Percentiles rank a stretch among this genome's conserved stretches.
phyloP scores from a whole-genome alignment of 1,139 yeast genomes.

The Candida smagusa region DNA sequence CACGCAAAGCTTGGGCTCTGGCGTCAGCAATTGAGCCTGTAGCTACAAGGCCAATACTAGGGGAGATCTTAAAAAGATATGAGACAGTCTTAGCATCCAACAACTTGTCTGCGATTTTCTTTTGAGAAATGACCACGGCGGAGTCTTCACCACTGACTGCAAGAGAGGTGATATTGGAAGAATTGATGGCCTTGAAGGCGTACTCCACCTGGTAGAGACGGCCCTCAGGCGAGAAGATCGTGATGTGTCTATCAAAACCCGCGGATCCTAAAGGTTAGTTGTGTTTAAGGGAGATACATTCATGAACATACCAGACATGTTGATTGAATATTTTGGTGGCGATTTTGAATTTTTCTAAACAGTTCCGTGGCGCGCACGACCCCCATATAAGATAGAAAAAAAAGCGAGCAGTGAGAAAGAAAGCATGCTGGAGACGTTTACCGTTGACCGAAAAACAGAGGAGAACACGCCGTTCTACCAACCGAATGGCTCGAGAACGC shows the following conservation, averaged over 20 bases:
- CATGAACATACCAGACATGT: conserved; percentile 16
- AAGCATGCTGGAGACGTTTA: conserved; percentile 17
- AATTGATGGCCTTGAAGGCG: conserved; percentile 95
- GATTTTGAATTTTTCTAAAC: background rate
- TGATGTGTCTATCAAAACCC: conserved; percentile 97
- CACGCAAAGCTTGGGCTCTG: conserved; percentile 83
- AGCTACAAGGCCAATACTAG: conserved; percentile 83
- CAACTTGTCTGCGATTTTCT: conserved; percentile 93
- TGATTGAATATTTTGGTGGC: conserved; percentile 5
- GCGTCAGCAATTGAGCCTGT: conserved; percentile 98
- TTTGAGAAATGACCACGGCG: conserved; percentile 89
- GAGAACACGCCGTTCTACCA: conserved; percentile 60
- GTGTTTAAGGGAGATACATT: too few relatives aligned
- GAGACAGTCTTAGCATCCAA: conserved; percentile 83
- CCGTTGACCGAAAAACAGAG: conserved; percentile 56
- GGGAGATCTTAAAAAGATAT: conserved; percentile 79
- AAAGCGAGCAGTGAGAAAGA: conserved; percentile 10
- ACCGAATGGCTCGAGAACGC: conserved; percentile 28
- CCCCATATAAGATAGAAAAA: background rate
- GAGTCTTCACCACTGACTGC: conserved; percentile 86
- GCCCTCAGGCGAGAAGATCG: conserved; percentile 98
- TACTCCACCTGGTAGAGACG: conserved; percentile 95
- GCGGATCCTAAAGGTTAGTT: conserved; percentile 51
- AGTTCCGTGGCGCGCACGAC: background rate
- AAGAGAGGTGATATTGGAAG: conserved; percentile 84